These are phyloP conservation scores for Calonectria crousiana DNA, from an alignment of 2,329 filamentous ascomycete genomes.

Conservation along the genomic window DNA sequence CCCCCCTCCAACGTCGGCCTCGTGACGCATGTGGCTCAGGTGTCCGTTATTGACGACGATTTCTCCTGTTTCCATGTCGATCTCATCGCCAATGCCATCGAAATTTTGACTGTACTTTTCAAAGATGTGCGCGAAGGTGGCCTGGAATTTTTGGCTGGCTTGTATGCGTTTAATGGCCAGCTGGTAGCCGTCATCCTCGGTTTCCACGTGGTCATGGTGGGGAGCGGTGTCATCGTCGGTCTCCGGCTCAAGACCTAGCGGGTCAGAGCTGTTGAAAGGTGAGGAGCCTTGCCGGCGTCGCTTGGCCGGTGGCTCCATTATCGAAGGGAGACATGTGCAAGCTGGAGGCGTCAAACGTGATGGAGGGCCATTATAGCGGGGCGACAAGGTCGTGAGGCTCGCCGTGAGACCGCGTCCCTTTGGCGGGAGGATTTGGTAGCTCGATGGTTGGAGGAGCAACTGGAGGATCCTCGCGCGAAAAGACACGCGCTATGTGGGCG, in stretches of 20 bases:
- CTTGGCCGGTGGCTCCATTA: conserved; percentile 72
- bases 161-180: conserved; percentile 72
- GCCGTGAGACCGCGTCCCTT: neutral
- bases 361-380: conserved; percentile 1
- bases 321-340: neutral
- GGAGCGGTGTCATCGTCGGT: conserved; percentile 59
- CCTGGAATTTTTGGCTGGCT: conserved; percentile 80
- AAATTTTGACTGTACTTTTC: conserved; percentile 90
- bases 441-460: conserved; percentile 46
- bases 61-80: conserved; percentile 84
- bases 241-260: conserved; percentile 49
- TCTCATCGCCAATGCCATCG: conserved; percentile 86
- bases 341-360: neutral
- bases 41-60: conserved; percentile 95
- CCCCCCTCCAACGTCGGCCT: conserved; percentile 59
- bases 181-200: conserved; percentile 65
- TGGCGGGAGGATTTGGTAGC: conserved; percentile 1
- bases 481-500: conserved; percentile 31
- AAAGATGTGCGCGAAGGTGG: conserved; percentile 89
- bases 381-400: neutral
- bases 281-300: conserved; percentile 66
- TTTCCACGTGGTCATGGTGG: conserved; percentile 32
- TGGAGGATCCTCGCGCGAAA: conserved; percentile 25
- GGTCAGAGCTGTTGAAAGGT: conserved; percentile 37
- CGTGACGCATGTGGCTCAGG: conserved; percentile 70